A percentile compares a stretch with the other conserved stretches of the same genome.
These are phyloP conservation scores for Wickerhamiella brachini DNA, from an alignment of 805 yeast genomes.

Conservation along the genomic window DNA sequence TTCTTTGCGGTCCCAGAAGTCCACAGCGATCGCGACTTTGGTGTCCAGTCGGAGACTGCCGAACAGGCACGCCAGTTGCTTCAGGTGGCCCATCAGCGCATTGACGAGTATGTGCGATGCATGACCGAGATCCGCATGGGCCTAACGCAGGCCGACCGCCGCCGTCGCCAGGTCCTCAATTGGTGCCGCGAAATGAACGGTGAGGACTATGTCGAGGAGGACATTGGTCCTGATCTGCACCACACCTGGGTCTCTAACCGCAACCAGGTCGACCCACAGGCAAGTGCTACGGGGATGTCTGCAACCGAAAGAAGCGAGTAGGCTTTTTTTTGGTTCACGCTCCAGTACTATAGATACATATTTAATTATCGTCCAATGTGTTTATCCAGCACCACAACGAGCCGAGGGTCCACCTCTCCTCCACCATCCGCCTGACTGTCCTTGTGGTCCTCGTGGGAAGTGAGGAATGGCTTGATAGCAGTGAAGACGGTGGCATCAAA, in stretches of 20 bases:
- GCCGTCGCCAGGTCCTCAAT: constrained; percentile 50
- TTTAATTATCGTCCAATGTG: not conserved
- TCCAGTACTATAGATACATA: not conserved
- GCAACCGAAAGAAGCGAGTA: constrained; percentile 4
- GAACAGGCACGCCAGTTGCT: constrained; percentile 59
- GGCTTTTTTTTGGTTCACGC: no score
- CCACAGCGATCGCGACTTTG: constrained; percentile 35
- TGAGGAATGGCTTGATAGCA: constrained; percentile 36
- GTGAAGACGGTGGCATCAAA: constrained; percentile 42
- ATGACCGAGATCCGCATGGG: constrained; percentile 62
- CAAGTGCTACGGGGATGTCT: not conserved
- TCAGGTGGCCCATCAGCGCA: constrained; percentile 68
- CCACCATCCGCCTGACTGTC: no score
- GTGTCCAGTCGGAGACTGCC: constrained; percentile 41
- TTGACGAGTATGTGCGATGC: constrained; percentile 76
- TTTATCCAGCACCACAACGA: not conserved
- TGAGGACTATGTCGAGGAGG: constrained; percentile 34
- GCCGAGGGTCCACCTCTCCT: not conserved
- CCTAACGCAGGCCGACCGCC: constrained; percentile 61
- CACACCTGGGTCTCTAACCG: not conserved
- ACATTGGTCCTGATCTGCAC: constrained; percentile 13
- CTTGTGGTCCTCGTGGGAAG: not conserved
- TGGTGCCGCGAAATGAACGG: constrained; percentile 86
- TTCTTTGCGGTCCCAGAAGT: constrained; percentile 52
- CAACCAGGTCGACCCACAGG: not conserved